These are phyloP conservation scores for Diaporthe destruens DNA, from an alignment of 2,329 filamentous ascomycete species.

Conservation along the genomic window DNA sequence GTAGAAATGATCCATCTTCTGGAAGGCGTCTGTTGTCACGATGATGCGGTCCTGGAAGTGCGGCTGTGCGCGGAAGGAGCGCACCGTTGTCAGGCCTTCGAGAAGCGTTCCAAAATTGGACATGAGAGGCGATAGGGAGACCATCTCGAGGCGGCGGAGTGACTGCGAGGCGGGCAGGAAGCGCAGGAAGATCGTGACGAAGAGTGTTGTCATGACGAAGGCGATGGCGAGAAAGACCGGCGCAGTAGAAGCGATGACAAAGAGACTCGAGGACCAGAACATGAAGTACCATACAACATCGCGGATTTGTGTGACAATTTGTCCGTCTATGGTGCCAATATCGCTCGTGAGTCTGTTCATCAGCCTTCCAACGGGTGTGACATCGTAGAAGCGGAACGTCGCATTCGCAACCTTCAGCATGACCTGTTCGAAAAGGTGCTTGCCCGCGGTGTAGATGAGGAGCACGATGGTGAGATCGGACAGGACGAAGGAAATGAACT, in stretches of 20 bases:
- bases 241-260: constrained; percentile 84
- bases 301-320: constrained; percentile 82
- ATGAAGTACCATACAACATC: constrained; percentile 78
- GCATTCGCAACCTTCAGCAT: constrained; percentile 81
- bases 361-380: constrained; percentile 87
- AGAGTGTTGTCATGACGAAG: constrained; percentile 73
- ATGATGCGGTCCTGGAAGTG: constrained; percentile 87
- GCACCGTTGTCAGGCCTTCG: constrained; percentile 87
- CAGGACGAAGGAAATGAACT: constrained; percentile 70
- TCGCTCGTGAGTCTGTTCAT: constrained; percentile 95
- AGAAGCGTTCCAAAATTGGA: constrained; percentile 92
- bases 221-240: constrained; percentile 82
- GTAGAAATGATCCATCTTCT: constrained; percentile 97
- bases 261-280: constrained; percentile 77
- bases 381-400: constrained; percentile 91
- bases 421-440: constrained; percentile 78
- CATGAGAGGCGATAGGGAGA: constrained; percentile 88
- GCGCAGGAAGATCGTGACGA: constrained; percentile 78
- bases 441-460: constrained; percentile 85
- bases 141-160: constrained; percentile 87
- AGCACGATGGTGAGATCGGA: constrained; percentile 77
- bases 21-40: constrained; percentile 85
- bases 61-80: constrained; percentile 82
- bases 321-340: constrained; percentile 89
- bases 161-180: constrained; percentile 89